Conservation (phyloP, 176 grass and related monocot species). For the Musa itinerans region DNA sequence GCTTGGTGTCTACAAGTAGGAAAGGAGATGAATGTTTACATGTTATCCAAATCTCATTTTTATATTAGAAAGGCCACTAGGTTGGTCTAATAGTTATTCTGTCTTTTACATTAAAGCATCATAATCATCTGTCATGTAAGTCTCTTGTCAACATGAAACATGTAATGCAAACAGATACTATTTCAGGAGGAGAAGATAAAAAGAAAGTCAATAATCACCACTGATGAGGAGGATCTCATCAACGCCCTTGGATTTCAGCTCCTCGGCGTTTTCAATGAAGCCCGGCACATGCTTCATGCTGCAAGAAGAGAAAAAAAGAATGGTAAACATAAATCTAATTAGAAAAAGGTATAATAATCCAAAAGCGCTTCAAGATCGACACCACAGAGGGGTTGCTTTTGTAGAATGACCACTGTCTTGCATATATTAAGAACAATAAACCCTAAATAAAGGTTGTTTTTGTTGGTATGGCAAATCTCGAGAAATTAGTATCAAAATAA, state of each 20-base stretch:
- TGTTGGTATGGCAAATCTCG: no score
- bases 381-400: no score
- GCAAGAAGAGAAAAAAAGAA: conserved; percentile 14
- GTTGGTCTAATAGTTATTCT: no score
- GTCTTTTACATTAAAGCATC: no score
- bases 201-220: conserved; percentile 10
- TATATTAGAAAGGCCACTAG: no score
- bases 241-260: conserved; percentile 91
- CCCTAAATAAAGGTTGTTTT: background rate
- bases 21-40: background rate
- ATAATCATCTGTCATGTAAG: no score
- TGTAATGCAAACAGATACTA: background rate
- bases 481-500: no score
- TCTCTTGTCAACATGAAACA: background rate
- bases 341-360: background rate
- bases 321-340: background rate
- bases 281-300: conserved; percentile 93
- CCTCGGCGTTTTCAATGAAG: conserved; percentile 72
- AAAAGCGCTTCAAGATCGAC: no score
- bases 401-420: no score
- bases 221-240: conserved; percentile 82
- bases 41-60: no score
- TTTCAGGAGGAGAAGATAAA: background rate
- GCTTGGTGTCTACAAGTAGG: background rate
- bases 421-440: no score